Conservation (phyloP, 2,329 filamentous ascomycete genomes). For the Arthroderma sp. region DNA sequence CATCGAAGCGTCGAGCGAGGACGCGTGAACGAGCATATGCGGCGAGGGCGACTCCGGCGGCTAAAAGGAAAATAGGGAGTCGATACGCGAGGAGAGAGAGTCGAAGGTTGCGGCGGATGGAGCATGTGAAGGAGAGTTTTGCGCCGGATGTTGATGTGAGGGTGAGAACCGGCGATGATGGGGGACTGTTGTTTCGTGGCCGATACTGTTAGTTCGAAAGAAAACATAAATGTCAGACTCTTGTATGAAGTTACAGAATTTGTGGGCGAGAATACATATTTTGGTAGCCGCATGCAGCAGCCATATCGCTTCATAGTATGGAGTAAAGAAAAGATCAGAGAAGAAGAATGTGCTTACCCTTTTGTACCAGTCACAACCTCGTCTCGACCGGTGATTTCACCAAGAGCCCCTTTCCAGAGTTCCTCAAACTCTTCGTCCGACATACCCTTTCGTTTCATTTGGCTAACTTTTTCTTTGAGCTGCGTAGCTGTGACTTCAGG, state of each 20-base stretch:
- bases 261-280: neutral
- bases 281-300: neutral
- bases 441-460: slow-evolving; percentile 70
- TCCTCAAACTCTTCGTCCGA: slow-evolving; percentile 83
- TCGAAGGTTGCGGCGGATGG: slow-evolving; percentile 34
- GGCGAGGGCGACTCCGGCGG: slow-evolving; percentile 32
- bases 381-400: slow-evolving; percentile 41
- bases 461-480: slow-evolving; percentile 62
- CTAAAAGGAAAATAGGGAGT: slow-evolving; percentile 37
- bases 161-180: slow-evolving; percentile 45
- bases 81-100: slow-evolving; percentile 38
- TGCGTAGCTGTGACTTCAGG: slow-evolving; percentile 57
- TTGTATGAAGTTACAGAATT: slow-evolving; percentile 9
- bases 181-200: slow-evolving; percentile 57
- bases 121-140: slow-evolving; percentile 68
- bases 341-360: slow-evolving; percentile 39
- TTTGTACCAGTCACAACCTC: slow-evolving; percentile 45
- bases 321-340: slow-evolving; percentile 10
- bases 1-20: slow-evolving; percentile 49
- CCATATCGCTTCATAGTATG: too few relatives aligned
- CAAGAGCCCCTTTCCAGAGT: slow-evolving; percentile 44
- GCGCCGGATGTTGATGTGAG: slow-evolving; percentile 83
- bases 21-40: slow-evolving; percentile 55
- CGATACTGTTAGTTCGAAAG: slow-evolving; percentile 68
- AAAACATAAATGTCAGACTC: slow-evolving; percentile 27